A percentile compares a stretch with the other conserved stretches of the same genome.
phyloP scores from a whole-genome alignment of 371 early-diverging fungal genomes.

The Massospora cicadina region DNA sequence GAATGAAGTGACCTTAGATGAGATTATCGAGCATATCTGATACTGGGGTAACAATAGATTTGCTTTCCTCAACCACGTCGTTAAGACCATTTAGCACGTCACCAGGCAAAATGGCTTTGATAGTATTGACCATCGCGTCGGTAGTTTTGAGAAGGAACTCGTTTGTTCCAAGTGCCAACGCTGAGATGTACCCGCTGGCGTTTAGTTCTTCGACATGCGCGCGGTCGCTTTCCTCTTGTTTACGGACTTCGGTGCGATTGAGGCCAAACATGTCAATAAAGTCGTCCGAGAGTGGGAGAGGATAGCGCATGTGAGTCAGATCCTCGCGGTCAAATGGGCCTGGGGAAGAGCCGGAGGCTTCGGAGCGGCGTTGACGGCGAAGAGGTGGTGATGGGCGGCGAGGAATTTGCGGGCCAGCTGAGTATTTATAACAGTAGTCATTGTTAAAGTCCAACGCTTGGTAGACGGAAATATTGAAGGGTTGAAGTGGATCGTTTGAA shows the following conservation, averaged over 20 bases:
- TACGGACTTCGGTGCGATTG: background rate
- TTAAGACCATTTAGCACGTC: no score
- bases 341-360: no score
- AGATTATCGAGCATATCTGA: no score
- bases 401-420: background rate
- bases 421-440: conserved; percentile 9
- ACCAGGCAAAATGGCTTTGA: no score
- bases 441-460: background rate
- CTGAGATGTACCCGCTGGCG: background rate
- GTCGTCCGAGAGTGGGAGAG: conserved; percentile 1
- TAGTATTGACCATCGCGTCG: no score
- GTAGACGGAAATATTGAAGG: background rate
- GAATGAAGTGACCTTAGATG: no score
- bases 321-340: conserved; percentile 6
- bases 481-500: background rate
- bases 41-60: no score
- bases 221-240: background rate
- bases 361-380: no score
- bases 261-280: conserved; percentile 2
- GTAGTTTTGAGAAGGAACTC: no score
- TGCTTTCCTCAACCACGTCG: no score
- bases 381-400: no score
- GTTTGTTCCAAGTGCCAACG: background rate
- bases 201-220: background rate
- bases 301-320: background rate